phyloP scores from a whole-genome alignment of 305 asterid species.

The Plantago coronopus region DNA sequence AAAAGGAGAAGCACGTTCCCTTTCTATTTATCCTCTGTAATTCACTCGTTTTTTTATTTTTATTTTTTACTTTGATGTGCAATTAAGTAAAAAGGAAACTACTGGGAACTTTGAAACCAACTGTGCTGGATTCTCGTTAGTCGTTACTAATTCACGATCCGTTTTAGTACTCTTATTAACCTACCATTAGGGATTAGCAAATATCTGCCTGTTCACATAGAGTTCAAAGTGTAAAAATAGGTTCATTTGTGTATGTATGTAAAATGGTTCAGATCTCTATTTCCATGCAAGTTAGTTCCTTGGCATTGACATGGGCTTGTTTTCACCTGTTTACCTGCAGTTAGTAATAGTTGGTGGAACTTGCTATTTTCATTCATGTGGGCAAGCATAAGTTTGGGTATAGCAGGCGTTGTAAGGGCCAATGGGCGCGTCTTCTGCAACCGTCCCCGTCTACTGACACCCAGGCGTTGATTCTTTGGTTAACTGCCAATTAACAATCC shows the following conservation, averaged over 20 bases:
- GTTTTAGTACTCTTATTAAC: no score
- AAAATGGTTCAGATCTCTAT: no score
- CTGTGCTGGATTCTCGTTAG: no score
- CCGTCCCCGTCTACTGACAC: constrained; percentile 92
- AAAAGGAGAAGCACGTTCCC: neutral
- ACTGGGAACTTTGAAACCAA: no score
- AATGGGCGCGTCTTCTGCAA: constrained; percentile 88
- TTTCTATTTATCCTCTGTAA: neutral
- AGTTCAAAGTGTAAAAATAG: no score
- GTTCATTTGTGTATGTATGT: no score
- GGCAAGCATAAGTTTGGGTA: constrained; percentile 82
- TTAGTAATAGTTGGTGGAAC: constrained; percentile 60
- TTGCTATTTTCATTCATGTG: constrained; percentile 70
- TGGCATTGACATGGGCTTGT: neutral
- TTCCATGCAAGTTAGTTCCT: no score
- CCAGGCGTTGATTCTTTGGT: constrained; percentile 50
- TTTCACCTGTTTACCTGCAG: constrained; percentile 35
- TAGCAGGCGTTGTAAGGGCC: constrained; percentile 73
- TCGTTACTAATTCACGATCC: no score
- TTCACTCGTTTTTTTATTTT: neutral
- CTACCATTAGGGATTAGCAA: no score
- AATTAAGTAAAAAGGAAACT: neutral
- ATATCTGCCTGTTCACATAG: no score
- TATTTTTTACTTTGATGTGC: neutral
- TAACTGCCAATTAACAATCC: constrained; percentile 3